Percentiles rank a stretch among this genome's conserved stretches.
phyloP scores from a whole-genome alignment of 108 stramenopile genomes.

The Cyclostephanos invisitatus region DNA sequence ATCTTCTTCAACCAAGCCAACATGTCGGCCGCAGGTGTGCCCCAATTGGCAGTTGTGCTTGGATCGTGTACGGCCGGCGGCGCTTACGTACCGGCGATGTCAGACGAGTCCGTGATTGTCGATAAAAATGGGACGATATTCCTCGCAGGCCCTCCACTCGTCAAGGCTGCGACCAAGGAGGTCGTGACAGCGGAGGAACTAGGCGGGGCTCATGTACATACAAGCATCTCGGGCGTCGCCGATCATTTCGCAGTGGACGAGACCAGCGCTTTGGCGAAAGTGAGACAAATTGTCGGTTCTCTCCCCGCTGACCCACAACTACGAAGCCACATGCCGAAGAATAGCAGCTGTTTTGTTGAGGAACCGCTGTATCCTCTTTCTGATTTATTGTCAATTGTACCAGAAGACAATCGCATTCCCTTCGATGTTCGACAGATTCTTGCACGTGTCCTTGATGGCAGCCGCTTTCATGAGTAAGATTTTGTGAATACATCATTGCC shows the following conservation, averaged over 20 bases:
- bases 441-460: slow-evolving; percentile 94
- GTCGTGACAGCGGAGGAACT: slow-evolving; percentile 95
- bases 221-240: slow-evolving; percentile 87
- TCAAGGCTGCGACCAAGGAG: slow-evolving; percentile 97
- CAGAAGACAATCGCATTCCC: slow-evolving; percentile 90
- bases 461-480: slow-evolving; percentile 90
- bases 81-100: slow-evolving; percentile 98
- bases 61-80: slow-evolving; percentile 99
- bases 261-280: slow-evolving; percentile 82
- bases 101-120: slow-evolving; percentile 96
- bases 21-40: slow-evolving; percentile 88
- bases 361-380: slow-evolving; percentile 88
- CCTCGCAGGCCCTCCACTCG: slow-evolving; percentile 98
- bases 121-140: slow-evolving; percentile 97
- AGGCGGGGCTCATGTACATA: slow-evolving; percentile 96
- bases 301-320: slow-evolving; percentile 48
- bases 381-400: slow-evolving; percentile 92
- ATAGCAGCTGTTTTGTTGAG: slow-evolving; percentile 57
- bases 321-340: slow-evolving; percentile 33
- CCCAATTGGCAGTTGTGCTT: slow-evolving; percentile 96
- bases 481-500: background rate
- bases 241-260: slow-evolving; percentile 95
- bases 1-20: slow-evolving; percentile 98
- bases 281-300: slow-evolving; percentile 82
- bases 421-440: slow-evolving; percentile 95